Evolutionary conservation across 2,329 filamentous ascomycete species (phyloP).

Genomic region (Diaporthe sp.): DNA sequence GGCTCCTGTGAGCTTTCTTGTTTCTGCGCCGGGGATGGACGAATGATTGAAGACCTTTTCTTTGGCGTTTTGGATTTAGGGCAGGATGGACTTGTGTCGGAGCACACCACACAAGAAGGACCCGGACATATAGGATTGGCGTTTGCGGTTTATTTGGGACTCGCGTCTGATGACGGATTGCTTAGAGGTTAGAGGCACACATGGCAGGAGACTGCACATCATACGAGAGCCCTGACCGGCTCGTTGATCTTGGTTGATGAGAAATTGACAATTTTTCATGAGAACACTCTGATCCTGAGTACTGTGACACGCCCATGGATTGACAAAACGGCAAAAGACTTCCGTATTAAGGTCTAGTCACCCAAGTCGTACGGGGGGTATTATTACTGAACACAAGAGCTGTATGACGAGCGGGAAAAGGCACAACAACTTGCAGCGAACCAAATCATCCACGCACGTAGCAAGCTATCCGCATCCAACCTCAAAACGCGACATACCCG

Average conservation of each 20-base stretch:
- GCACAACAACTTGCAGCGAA: not conserved
- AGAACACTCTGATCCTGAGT: not conserved
- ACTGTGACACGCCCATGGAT: not conserved
- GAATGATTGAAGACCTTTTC: not conserved
- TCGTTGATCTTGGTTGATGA: slow-evolving; percentile 1
- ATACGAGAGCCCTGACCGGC: not conserved
- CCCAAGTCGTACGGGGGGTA: not conserved
- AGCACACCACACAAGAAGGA: not conserved
- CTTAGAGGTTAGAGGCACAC: not conserved
- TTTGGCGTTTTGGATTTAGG: not conserved
- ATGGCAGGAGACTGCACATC: not conserved
- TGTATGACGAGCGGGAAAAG: not conserved
- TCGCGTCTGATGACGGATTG: not conserved
- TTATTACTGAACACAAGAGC: not conserved
- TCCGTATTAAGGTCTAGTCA: not conserved
- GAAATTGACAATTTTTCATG: slow-evolving; percentile 4
- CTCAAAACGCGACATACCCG: slow-evolving; percentile 30
- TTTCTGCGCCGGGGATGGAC: not conserved
- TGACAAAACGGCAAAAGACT: not conserved
- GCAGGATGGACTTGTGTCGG: too few relatives aligned
- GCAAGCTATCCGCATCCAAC: not conserved
- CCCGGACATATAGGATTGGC: not conserved
- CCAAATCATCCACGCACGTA: not conserved
- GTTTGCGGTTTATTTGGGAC: not conserved
- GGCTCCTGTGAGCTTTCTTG: not conserved